These are phyloP conservation scores for Linnemannia elongata DNA, from an alignment of 192 early-diverging fungal genomes.

Conservation along the genomic window DNA sequence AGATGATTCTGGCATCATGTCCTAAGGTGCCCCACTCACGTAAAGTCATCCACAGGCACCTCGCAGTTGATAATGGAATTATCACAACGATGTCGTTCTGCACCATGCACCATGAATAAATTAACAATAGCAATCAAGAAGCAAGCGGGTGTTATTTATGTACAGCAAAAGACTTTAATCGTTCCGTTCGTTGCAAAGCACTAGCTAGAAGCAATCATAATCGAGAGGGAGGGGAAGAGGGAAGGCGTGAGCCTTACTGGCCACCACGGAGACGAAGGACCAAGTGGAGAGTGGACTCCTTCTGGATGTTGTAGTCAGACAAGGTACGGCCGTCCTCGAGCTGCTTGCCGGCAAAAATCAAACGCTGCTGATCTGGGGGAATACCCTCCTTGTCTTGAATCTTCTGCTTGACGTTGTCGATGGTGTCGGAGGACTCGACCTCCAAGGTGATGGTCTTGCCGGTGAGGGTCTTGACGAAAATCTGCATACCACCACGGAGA, in stretches of 20 bases:
- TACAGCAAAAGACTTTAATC: background rate
- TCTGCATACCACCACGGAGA: slow-evolving; percentile 78
- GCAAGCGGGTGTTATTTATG: background rate
- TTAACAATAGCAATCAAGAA: background rate
- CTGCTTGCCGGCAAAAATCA: slow-evolving; percentile 89
- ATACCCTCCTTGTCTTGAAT: slow-evolving; percentile 92
- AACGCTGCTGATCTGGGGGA: slow-evolving; percentile 85
- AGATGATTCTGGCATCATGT: background rate
- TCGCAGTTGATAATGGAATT: background rate
- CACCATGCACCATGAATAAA: background rate
- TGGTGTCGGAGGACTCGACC: slow-evolving; percentile 81
- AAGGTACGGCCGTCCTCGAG: slow-evolving; percentile 82
- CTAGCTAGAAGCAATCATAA: background rate
- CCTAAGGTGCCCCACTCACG: background rate
- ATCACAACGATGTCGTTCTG: background rate
- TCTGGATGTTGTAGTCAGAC: slow-evolving; percentile 87
- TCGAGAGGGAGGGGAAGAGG: background rate
- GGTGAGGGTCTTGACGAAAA: slow-evolving; percentile 90
- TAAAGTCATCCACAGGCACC: too few relatives aligned
- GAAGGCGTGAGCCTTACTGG: slow-evolving; percentile 28
- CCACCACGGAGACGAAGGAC: slow-evolving; percentile 88
- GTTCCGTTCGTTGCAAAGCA: background rate
- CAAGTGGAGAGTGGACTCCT: slow-evolving; percentile 85
- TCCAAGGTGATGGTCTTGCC: slow-evolving; percentile 98
- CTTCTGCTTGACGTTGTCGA: slow-evolving; percentile 88